Evolutionary conservation across 2,329 filamentous ascomycete genomes (phyloP).

Genomic region (Triangularia verruculosa): DNA sequence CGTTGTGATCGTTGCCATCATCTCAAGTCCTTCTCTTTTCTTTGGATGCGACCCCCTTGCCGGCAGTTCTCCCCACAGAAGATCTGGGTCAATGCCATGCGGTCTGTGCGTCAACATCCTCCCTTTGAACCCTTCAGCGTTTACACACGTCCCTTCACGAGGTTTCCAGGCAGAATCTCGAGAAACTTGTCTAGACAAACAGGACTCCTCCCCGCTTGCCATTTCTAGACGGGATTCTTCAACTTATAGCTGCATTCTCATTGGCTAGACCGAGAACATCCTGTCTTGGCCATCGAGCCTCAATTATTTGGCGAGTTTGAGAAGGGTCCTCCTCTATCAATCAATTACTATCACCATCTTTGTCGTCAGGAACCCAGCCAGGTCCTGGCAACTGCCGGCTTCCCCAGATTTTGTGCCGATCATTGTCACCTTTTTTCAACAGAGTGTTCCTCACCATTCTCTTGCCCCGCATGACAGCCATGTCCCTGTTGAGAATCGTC

Average conservation of each 20-base stretch:
- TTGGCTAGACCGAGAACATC: constrained; percentile 7
- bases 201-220: constrained; percentile 7
- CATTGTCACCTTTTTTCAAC: not conserved
- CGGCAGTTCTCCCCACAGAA: constrained; percentile 5
- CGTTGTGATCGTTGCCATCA: not conserved
- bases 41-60: not conserved
- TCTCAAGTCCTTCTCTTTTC: not conserved
- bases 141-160: not conserved
- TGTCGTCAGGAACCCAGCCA: constrained; percentile 2
- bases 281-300: constrained; percentile 16
- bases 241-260: constrained; percentile 9
- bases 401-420: constrained; percentile 26
- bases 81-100: constrained; percentile 16
- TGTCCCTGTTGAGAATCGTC: constrained; percentile 19
- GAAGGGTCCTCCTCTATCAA: not conserved
- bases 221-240: constrained; percentile 13
- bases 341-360: constrained; percentile 6
- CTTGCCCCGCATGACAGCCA: constrained; percentile 19
- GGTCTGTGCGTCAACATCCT: constrained; percentile 17
- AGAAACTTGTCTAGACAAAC: constrained; percentile 22
- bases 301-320: constrained; percentile 21
- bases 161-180: constrained; percentile 2
- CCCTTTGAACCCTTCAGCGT: not conserved
- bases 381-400: constrained; percentile 6
- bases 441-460: not conserved